Conservation (phyloP, 2,329 filamentous ascomycete genomes). For the Penicillium sclerotiorum region DNA sequence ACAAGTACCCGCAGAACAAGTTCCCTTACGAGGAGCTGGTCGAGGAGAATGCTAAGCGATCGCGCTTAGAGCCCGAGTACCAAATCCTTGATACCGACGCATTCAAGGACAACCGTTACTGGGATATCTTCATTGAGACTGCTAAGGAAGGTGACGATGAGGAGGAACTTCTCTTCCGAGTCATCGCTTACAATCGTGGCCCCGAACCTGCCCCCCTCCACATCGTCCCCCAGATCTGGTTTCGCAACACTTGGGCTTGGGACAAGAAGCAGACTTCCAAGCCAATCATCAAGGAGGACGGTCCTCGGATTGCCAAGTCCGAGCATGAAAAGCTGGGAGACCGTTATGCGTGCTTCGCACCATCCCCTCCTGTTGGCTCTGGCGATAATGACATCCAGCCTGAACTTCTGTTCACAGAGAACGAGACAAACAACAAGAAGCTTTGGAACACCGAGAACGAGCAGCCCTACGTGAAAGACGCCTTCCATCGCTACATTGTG, state of each 20-base stretch:
- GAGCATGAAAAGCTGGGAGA: slow-evolving; percentile 79
- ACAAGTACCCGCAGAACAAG: slow-evolving; percentile 90
- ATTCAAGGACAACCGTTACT: slow-evolving; percentile 89
- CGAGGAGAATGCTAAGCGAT: slow-evolving; percentile 77
- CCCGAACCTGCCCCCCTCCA: slow-evolving; percentile 88
- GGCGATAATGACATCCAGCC: slow-evolving; percentile 83
- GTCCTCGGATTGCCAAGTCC: slow-evolving; percentile 71
- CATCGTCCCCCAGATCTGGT: slow-evolving; percentile 94
- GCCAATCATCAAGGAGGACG: slow-evolving; percentile 71
- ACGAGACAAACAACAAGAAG: slow-evolving; percentile 82
- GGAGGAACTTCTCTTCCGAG: slow-evolving; percentile 88
- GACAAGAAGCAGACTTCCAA: slow-evolving; percentile 71
- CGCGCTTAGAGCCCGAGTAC: slow-evolving; percentile 80
- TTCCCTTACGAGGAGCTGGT: slow-evolving; percentile 92
- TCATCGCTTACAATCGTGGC: slow-evolving; percentile 94
- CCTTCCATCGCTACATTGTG: slow-evolving; percentile 86
- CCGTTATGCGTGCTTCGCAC: slow-evolving; percentile 80
- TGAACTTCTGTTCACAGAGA: slow-evolving; percentile 87
- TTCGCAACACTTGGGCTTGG: slow-evolving; percentile 97
- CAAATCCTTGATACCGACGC: slow-evolving; percentile 86
- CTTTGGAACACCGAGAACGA: slow-evolving; percentile 80
- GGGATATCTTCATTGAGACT: slow-evolving; percentile 96
- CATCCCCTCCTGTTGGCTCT: slow-evolving; percentile 80
- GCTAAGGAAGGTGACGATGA: slow-evolving; percentile 92
- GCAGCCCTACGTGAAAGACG: slow-evolving; percentile 88